These are phyloP conservation scores for Yarrowia keelungensis DNA, from an alignment of 805 yeast species.

Conservation along the genomic window DNA sequence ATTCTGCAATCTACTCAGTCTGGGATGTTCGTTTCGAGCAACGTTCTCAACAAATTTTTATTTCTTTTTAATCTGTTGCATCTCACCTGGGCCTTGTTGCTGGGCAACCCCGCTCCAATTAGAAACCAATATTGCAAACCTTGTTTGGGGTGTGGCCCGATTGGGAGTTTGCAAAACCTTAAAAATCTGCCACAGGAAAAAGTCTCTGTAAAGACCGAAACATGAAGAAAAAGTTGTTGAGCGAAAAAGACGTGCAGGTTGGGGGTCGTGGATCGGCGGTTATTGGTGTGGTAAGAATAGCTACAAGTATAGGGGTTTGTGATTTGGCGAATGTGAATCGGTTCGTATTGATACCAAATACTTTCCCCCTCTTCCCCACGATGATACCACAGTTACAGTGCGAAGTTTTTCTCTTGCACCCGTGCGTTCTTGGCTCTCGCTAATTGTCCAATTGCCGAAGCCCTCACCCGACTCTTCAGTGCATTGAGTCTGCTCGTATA, in stretches of 20 bases:
- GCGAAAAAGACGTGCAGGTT: too few relatives aligned
- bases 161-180: background rate
- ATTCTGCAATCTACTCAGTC: too few relatives aligned
- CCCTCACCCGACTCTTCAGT: background rate
- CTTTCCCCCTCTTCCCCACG: background rate
- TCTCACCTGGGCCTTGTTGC: background rate
- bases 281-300: too few relatives aligned
- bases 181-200: background rate
- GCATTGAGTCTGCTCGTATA: slow-evolving; percentile 2
- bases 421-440: slow-evolving; percentile 9
- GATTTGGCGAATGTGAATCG: too few relatives aligned
- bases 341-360: too few relatives aligned
- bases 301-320: too few relatives aligned
- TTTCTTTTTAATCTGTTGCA: too few relatives aligned
- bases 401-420: background rate
- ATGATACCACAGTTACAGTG: background rate
- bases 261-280: too few relatives aligned
- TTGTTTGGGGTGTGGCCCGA: background rate
- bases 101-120: slow-evolving; percentile 17
- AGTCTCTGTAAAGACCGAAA: too few relatives aligned
- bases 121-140: slow-evolving; percentile 24
- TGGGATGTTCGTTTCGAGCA: too few relatives aligned
- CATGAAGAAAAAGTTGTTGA: background rate
- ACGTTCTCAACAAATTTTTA: too few relatives aligned
- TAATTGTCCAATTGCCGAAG: background rate